Conservation (phyloP, 2,329 filamentous ascomycete genomes). For the Raffaelea deltoideospora region DNA sequence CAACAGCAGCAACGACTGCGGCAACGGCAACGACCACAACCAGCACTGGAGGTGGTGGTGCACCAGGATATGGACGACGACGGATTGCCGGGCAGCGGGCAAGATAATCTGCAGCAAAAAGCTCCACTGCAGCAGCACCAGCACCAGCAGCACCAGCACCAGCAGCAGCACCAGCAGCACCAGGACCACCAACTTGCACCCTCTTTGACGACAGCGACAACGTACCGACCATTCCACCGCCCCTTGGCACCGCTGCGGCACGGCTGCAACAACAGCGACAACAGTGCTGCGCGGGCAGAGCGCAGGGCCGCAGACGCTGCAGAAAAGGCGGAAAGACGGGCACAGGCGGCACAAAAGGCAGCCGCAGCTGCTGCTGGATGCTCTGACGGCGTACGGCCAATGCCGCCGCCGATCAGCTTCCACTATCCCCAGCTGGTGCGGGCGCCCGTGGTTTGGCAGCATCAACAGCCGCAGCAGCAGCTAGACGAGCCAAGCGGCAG, state of each 20-base stretch:
- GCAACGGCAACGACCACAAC: too few species aligned
- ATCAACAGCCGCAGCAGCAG: neutral
- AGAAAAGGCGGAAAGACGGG: too few species aligned
- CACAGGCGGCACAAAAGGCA: neutral
- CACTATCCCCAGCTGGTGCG: slow-evolving; percentile 16
- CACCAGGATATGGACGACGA: too few species aligned
- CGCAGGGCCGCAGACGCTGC: neutral
- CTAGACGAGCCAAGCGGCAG: too few species aligned
- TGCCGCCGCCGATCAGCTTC: slow-evolving; percentile 12
- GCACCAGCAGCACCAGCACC: neutral
- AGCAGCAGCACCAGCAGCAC: neutral
- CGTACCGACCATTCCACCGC: too few species aligned
- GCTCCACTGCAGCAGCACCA: neutral
- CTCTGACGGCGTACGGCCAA: neutral
- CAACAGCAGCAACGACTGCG: too few species aligned
- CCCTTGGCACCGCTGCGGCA: too few species aligned
- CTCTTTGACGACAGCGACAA: neutral
- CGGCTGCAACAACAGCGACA: too few species aligned
- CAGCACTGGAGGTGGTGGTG: too few species aligned
- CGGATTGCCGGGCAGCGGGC: slow-evolving; percentile 19
- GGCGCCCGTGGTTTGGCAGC: slow-evolving; percentile 1
- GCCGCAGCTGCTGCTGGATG: neutral
- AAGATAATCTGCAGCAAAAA: neutral
- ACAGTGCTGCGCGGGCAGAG: too few species aligned
- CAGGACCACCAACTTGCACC: neutral